Evolutionary conservation across 345 rosid genomes (phyloP), one percentile per base, ranked within the genome.

Genomic region (Corchorus olitorius): DNA sequence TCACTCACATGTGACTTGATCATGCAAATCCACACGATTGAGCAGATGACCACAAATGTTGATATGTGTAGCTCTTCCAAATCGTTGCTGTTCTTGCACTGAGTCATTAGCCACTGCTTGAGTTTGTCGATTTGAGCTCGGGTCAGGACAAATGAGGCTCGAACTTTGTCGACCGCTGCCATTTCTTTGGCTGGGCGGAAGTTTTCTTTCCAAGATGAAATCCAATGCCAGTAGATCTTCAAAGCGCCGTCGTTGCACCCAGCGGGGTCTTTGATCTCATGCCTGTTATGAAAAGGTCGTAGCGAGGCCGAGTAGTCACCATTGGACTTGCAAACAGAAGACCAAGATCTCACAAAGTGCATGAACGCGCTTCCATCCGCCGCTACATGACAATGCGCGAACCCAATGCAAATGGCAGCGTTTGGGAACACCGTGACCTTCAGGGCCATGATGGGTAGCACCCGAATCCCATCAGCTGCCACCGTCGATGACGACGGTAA

Each of bases 281-380:
- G 73, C 83, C 81, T 86, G 60, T 76, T 63, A 7, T 67, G 63
- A 41, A 7, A 54, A 2, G 84, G 86, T 8, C 48, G 45, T 39
- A 48, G 20, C 41, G 67, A 68, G 6, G 0, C 13, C 11, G 49
- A 7, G 46, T 33, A 65, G 34, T 8, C 73, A 41, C 67, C 55
- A 17, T 15, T 13, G 8, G 81, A 83, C 63, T 66, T 74, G 34
- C 78, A 61, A 54, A 84, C 4, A 2, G 81, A 77, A 52, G 87
- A 60, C 92, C 92, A 86, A 3, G 84, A 45, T 55, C 80, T 88
- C 54, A 85, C 41, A 77, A 86, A 86, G 65, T 79, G 71, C 75
- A 81, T 64, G 76, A 88, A 82, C 15, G 85, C 80, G 20, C 83
- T 79, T 53, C 80, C 83, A 56, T 88, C 89, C 8, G 88, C 89